A percentile compares a stretch with the other conserved stretches of the same genome.
Conservation (phyloP, 2,329 filamentous ascomycete genomes). For the Chaetomiaceae sp. region DNA sequence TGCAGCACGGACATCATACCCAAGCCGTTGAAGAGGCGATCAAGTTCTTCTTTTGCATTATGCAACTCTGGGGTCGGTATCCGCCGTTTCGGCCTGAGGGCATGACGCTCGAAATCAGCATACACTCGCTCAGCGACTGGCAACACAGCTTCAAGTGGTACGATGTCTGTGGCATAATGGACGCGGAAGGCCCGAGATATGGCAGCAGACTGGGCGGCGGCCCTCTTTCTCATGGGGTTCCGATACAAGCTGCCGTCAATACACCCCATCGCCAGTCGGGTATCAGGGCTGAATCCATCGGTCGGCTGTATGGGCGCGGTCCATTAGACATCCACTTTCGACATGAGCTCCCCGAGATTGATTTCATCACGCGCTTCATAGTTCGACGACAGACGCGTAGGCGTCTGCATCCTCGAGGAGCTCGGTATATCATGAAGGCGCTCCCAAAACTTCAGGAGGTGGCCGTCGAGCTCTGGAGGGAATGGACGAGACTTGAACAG, state of each 20-base stretch:
- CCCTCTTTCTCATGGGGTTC: too few relatives aligned
- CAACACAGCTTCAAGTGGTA: neutral
- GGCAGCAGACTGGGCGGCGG: neutral
- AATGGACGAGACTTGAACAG: neutral
- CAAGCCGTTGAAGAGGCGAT: too few relatives aligned
- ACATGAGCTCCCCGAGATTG: neutral
- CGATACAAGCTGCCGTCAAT: neutral
- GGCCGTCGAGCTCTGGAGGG: neutral
- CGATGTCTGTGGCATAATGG: too few relatives aligned
- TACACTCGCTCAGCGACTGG: neutral
- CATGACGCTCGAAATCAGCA: neutral
- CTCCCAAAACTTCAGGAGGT: neutral
- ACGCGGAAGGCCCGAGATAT: too few relatives aligned
- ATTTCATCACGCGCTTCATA: neutral
- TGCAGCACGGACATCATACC: too few relatives aligned
- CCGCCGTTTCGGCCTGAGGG: too few relatives aligned
- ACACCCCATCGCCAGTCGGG: neutral
- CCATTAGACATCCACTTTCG: neutral
- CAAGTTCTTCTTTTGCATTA: too few relatives aligned
- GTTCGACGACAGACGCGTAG: neutral
- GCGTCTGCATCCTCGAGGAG: neutral
- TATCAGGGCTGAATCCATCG: neutral
- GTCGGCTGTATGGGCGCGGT: neutral
- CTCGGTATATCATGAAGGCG: neutral
- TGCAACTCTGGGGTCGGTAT: neutral